These are phyloP conservation scores for Dothistroma pini DNA, from an alignment of 2,329 filamentous ascomycete genomes.

Conservation along the genomic window DNA sequence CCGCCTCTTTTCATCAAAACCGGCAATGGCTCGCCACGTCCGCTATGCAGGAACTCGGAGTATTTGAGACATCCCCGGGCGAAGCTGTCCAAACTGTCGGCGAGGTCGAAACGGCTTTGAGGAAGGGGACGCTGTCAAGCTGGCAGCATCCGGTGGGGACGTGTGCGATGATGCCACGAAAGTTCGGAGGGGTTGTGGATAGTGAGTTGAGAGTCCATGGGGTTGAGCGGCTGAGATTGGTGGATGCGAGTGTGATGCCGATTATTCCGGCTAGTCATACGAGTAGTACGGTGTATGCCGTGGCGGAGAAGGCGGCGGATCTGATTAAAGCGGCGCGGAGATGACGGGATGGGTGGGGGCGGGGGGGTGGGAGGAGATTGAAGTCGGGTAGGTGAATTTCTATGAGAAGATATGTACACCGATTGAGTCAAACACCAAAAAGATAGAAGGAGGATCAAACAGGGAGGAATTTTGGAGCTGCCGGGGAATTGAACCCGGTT, in stretches of 20 bases:
- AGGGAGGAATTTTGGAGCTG: too few relatives aligned
- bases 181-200: conserved; percentile 3
- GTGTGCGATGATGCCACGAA: conserved; percentile 4
- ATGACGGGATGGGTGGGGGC: not conserved
- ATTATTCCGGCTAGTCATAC: conserved; percentile 7
- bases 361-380: not conserved
- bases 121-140: conserved; percentile 5
- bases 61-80: conserved; percentile 35
- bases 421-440: too few relatives aligned
- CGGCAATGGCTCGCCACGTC: conserved; percentile 26
- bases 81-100: conserved; percentile 22
- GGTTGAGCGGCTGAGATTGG: conserved; percentile 5
- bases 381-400: too few relatives aligned
- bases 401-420: too few relatives aligned
- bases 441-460: too few relatives aligned
- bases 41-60: conserved; percentile 26
- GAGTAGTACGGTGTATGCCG: conserved; percentile 5
- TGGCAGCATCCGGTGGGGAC: conserved; percentile 17
- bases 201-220: conserved; percentile 6
- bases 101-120: not conserved
- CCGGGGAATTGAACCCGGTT: too few relatives aligned
- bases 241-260: conserved; percentile 8
- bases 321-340: not conserved
- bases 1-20: conserved; percentile 35
- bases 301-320: conserved; percentile 8